phyloP scores from a whole-genome alignment of 257 asterid species.

The Solanum commersonii region DNA sequence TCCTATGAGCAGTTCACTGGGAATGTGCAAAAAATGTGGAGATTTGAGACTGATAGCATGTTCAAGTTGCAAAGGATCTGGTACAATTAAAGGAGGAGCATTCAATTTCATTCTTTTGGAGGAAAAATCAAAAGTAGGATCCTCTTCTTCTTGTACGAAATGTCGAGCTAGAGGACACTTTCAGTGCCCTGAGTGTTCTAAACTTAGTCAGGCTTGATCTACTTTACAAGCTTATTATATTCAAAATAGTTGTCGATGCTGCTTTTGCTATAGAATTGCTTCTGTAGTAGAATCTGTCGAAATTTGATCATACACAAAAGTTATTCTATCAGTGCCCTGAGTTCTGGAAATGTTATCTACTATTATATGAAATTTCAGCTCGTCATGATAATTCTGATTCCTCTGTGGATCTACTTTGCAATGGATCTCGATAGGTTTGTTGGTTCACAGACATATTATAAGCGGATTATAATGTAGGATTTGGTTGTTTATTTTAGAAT shows the following conservation, averaged over 20 bases:
- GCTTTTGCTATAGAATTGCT: not conserved
- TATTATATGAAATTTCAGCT: not conserved
- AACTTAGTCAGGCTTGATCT: constrained; percentile 2
- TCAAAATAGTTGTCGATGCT: not conserved
- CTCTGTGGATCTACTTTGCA: too few relatives aligned
- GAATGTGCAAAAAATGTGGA: constrained; percentile 89
- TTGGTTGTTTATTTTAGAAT: not conserved
- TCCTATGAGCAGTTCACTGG: constrained; percentile 43
- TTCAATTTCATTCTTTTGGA: constrained; percentile 29
- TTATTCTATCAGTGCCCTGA: not conserved
- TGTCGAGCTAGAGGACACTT: constrained; percentile 64
- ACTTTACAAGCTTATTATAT: not conserved
- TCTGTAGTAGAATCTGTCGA: not conserved
- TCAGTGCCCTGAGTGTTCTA: constrained; percentile 54
- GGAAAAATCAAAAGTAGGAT: constrained; percentile 16
- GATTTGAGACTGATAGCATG: constrained; percentile 71
- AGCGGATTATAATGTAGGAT: not conserved
- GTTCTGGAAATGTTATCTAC: too few relatives aligned
- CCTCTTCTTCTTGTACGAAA: constrained; percentile 28
- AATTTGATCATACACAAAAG: not conserved
- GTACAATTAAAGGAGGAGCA: constrained; percentile 41
- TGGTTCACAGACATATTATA: not conserved
- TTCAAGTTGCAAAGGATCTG: constrained; percentile 68
- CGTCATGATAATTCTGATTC: not conserved
- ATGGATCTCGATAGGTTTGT: too few relatives aligned